Evolutionary conservation across 805 yeast species (phyloP).

Genomic region (Pichia membranifaciens): DNA sequence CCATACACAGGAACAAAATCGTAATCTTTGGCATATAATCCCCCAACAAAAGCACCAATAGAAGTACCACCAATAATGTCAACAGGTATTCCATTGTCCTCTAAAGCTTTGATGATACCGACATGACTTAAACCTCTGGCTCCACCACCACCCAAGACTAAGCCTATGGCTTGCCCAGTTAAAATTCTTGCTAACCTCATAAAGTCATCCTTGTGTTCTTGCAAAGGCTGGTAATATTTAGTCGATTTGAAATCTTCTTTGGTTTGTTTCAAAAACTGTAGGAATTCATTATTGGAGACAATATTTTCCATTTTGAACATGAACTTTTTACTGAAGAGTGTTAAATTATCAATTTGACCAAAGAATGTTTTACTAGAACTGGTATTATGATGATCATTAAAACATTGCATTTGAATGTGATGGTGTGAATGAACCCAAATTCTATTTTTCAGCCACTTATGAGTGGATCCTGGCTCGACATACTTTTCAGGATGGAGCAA

Average conservation of each 20-base stretch:
- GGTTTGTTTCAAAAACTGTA: conserved; percentile 26
- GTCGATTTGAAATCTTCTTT: conserved; percentile 21
- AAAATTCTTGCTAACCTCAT: conserved; percentile 81
- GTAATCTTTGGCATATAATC: conserved; percentile 87
- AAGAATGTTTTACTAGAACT: conserved; percentile 7
- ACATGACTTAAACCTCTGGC: conserved; percentile 91
- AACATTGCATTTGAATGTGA: conserved; percentile 65
- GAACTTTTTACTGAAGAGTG: conserved; percentile 22
- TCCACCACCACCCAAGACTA: conserved; percentile 97
- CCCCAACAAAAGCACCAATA: conserved; percentile 94
- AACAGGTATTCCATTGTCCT: conserved; percentile 87
- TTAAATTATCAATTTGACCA: conserved; percentile 17
- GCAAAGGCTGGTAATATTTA: conserved; percentile 31
- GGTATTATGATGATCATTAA: conserved; percentile 6
- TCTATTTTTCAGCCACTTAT: conserved; percentile 76
- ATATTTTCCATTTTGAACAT: conserved; percentile 25
- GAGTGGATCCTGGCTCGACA: conserved; percentile 82
- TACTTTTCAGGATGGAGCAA: conserved; percentile 75
- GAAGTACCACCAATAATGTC: conserved; percentile 96
- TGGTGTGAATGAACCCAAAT: conserved; percentile 93
- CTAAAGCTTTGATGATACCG: conserved; percentile 86
- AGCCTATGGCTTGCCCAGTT: conserved; percentile 89
- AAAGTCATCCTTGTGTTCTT: conserved; percentile 79
- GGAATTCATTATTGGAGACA: conserved; percentile 25
- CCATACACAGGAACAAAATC: conserved; percentile 90